phyloP scores from a whole-genome alignment of 176 grass and related monocot species.

The Avena eriantha region DNA sequence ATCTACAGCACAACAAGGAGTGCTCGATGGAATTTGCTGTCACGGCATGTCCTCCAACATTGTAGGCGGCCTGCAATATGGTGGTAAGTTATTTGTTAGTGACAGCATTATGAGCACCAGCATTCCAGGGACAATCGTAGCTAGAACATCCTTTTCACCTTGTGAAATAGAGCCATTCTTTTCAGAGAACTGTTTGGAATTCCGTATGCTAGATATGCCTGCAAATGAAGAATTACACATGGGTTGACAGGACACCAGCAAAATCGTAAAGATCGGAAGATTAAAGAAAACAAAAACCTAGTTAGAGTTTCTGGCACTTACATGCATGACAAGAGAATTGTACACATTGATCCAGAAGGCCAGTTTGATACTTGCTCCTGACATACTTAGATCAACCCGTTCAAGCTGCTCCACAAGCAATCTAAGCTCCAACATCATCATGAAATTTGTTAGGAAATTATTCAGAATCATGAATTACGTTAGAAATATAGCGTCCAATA shows the following conservation, averaged over 20 bases:
- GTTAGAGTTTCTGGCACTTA: constrained; percentile 48
- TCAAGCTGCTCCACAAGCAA: constrained; percentile 97
- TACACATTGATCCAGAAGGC: constrained; percentile 98
- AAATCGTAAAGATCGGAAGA: constrained; percentile 1
- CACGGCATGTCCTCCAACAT: constrained; percentile 78
- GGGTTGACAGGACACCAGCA: constrained; percentile 6
- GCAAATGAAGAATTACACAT: constrained; percentile 38
- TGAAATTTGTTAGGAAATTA: constrained; percentile 20
- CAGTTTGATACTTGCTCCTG: constrained; percentile 68
- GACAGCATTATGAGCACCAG: background rate
- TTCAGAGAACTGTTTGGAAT: constrained; percentile 79
- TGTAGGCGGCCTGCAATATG: constrained; percentile 85
- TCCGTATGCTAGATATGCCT: constrained; percentile 91
- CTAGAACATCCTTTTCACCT: constrained; percentile 52
- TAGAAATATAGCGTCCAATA: background rate
- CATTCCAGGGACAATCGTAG: constrained; percentile 32
- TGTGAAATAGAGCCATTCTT: constrained; percentile 87
- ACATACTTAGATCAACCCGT: constrained; percentile 77
- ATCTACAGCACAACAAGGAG: constrained; percentile 66
- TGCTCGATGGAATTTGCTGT: constrained; percentile 89
- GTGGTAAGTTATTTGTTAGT: constrained; percentile 15
- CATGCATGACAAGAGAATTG: constrained; percentile 98
- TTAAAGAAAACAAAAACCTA: background rate
- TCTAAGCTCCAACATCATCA: constrained; percentile 38
- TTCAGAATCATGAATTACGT: background rate